These are phyloP conservation scores for Colletotrichum australisinense DNA, from an alignment of 2,329 filamentous ascomycete species.

Conservation along the genomic window DNA sequence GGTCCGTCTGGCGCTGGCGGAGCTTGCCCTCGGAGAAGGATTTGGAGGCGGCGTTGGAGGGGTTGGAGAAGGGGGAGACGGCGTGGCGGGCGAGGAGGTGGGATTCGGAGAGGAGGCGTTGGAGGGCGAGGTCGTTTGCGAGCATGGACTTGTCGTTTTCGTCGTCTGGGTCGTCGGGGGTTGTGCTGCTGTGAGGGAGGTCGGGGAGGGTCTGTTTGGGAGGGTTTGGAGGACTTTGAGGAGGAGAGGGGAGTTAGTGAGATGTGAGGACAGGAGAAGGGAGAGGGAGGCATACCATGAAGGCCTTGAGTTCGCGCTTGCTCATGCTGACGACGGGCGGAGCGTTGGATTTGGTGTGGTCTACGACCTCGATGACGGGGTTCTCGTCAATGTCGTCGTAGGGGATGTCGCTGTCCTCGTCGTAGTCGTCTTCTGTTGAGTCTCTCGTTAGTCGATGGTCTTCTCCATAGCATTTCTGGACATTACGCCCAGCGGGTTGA, in stretches of 20 bases:
- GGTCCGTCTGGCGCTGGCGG: slow-evolving; percentile 83
- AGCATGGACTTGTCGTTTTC: slow-evolving; percentile 77
- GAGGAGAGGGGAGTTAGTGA: neutral
- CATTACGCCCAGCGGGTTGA: neutral
- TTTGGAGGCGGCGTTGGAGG: slow-evolving; percentile 48
- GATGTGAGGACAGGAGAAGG: too few relatives aligned
- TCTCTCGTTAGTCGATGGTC: neutral
- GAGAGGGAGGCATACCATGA: slow-evolving; percentile 67
- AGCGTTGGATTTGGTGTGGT: slow-evolving; percentile 61
- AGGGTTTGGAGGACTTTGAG: slow-evolving; percentile 58
- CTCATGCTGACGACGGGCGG: slow-evolving; percentile 60
- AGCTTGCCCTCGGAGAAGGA: slow-evolving; percentile 73
- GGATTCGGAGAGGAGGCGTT: slow-evolving; percentile 90
- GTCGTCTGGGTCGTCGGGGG: slow-evolving; percentile 49
- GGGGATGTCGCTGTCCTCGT: slow-evolving; percentile 1
- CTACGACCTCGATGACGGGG: slow-evolving; percentile 68
- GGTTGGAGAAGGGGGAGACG: slow-evolving; percentile 52
- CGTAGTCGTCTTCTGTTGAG: slow-evolving; percentile 36
- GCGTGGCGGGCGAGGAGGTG: slow-evolving; percentile 76
- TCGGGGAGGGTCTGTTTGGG: slow-evolving; percentile 42
- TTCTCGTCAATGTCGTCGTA: slow-evolving; percentile 40
- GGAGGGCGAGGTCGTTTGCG: slow-evolving; percentile 92
- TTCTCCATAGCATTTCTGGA: neutral
- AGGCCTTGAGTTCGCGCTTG: slow-evolving; percentile 80
- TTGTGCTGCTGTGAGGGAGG: slow-evolving; percentile 39